Percentiles rank a stretch among this genome's conserved stretches.
Evolutionary conservation across 805 yeast species (phyloP).

Genomic region (Pichia thaimueangensis): DNA sequence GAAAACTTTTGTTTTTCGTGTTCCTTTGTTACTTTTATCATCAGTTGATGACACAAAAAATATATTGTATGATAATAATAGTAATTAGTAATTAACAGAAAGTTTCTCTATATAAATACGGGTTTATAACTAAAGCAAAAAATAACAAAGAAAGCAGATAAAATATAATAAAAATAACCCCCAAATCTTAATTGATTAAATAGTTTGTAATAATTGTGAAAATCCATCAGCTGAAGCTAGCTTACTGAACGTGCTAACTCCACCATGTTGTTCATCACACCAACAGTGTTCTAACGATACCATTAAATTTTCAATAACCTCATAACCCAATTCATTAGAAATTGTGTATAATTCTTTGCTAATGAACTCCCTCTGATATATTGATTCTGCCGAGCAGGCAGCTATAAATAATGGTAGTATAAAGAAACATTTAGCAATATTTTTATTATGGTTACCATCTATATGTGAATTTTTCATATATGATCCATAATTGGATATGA

Average conservation of each 20-base stretch:
- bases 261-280: conserved; percentile 21
- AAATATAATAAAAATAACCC: not conserved
- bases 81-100: too few relatives aligned
- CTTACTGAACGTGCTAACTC: conserved; percentile 15
- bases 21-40: too few relatives aligned
- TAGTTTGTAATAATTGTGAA: too few relatives aligned
- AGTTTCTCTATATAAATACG: too few relatives aligned
- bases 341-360: conserved; percentile 22
- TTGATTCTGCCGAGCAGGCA: conserved; percentile 24
- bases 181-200: not conserved
- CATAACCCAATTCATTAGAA: conserved; percentile 11
- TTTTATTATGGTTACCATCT: not conserved
- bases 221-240: conserved; percentile 18
- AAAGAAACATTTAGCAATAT: conserved; percentile 10
- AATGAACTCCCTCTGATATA: conserved; percentile 23
- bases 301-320: conserved; percentile 16
- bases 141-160: not conserved
- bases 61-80: too few relatives aligned
- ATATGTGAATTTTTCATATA: not conserved
- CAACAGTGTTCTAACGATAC: conserved; percentile 25
- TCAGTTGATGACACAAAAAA: too few relatives aligned
- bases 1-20: too few relatives aligned
- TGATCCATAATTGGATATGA: conserved; percentile 16
- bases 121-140: too few relatives aligned
- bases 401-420: conserved; percentile 24